phyloP scores from a whole-genome alignment of 768 basidiomycete genomes.

The Nidularia pulvinata region DNA sequence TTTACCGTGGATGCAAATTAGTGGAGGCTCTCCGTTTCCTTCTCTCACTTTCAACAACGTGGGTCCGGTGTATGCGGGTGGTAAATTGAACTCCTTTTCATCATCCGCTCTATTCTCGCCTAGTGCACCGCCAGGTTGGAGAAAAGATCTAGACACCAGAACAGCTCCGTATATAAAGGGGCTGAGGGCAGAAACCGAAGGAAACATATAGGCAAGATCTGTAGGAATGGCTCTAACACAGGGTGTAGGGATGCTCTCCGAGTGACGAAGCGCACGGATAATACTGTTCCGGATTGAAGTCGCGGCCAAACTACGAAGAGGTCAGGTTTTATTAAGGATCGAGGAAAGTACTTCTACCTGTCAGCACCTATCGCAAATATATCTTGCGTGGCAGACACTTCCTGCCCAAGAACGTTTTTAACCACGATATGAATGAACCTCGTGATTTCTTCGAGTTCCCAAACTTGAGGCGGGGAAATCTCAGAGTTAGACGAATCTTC shows the following conservation, averaged over 20 bases:
- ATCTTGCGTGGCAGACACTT: background rate
- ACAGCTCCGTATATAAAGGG: background rate
- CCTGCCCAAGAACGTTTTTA: background rate
- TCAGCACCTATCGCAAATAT: background rate
- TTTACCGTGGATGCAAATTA: slow-evolving; percentile 2
- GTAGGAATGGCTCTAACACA: background rate
- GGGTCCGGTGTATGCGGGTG: background rate
- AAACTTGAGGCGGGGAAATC: background rate
- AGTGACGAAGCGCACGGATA: background rate
- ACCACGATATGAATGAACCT: background rate
- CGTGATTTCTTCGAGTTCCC: background rate
- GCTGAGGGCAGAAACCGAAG: background rate
- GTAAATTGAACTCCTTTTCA: background rate
- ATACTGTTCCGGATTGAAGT: background rate
- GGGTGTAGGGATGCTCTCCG: background rate
- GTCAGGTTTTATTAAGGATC: background rate
- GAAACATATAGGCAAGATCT: background rate
- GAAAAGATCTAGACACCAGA: background rate
- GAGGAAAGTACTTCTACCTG: background rate
- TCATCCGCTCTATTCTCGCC: background rate
- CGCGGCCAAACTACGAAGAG: background rate
- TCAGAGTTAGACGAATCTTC: background rate
- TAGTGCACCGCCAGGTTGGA: background rate
- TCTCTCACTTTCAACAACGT: slow-evolving; percentile 1
- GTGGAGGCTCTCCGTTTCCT: slow-evolving; percentile 2